Percentiles rank a stretch among this genome's conserved stretches.
These are phyloP conservation scores for Ottelia alismoides DNA, from an alignment of 106 monocot species.

Conservation along the genomic window DNA sequence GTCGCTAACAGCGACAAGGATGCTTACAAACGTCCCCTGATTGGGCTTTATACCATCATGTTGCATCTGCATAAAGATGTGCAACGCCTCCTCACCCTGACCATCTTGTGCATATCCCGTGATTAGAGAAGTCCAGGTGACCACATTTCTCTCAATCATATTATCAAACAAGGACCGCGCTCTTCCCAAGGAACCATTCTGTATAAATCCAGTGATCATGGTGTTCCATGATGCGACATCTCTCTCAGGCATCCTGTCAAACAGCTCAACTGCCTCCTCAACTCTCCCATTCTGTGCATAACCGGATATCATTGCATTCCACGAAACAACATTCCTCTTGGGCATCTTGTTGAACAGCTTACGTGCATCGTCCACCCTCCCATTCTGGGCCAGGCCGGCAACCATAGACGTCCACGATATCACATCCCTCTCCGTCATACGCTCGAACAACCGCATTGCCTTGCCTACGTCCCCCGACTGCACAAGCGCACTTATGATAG, in stretches of 20 bases:
- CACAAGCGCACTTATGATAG: constrained; percentile 21
- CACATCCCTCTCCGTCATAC: not conserved
- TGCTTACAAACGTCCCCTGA: constrained; percentile 20
- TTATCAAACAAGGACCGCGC: constrained; percentile 29
- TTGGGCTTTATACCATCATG: constrained; percentile 26
- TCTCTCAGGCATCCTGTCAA: constrained; percentile 14
- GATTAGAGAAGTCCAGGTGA: constrained; percentile 57
- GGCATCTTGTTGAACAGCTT: constrained; percentile 53
- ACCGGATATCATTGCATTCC: constrained; percentile 57
- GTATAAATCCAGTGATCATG: constrained; percentile 31
- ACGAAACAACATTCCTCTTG: constrained; percentile 38
- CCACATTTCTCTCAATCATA: constrained; percentile 36
- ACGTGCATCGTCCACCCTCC: constrained; percentile 32
- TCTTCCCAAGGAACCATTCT: constrained; percentile 20
- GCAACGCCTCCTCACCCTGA: constrained; percentile 38
- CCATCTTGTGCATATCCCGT: constrained; percentile 34
- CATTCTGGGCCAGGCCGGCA: constrained; percentile 9
- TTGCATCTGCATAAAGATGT: constrained; percentile 62
- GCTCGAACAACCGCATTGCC: constrained; percentile 7
- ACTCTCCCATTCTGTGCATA: constrained; percentile 16
- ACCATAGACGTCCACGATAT: constrained; percentile 5
- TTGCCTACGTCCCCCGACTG: not conserved
- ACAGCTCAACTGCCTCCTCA: constrained; percentile 9
- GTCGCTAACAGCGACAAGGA: constrained; percentile 18
- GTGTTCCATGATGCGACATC: constrained; percentile 17